Percentiles rank a stretch among this genome's conserved stretches.
phyloP scores from a whole-genome alignment of 257 asterid species.

The Nicotiana tomentosiformis region DNA sequence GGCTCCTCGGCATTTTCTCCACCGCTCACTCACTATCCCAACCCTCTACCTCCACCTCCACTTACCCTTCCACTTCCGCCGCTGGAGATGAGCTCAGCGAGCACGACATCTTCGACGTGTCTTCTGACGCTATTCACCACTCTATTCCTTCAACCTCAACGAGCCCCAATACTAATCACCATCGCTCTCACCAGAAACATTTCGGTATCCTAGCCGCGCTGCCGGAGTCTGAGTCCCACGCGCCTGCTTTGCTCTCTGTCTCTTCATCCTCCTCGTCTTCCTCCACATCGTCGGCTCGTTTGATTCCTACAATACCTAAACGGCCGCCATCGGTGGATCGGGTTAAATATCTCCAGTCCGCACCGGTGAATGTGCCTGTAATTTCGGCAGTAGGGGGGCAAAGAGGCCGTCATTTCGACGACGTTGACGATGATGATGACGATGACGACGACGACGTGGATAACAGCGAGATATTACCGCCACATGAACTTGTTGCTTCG shows the following conservation, averaged over 20 bases:
- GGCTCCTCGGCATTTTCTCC: constrained; percentile 28
- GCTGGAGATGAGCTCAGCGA: constrained; percentile 52
- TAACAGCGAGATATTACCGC: constrained; percentile 37
- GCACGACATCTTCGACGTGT: constrained; percentile 45
- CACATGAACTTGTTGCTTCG: constrained; percentile 56
- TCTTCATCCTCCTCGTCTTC: constrained; percentile 27
- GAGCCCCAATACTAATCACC: constrained; percentile 4
- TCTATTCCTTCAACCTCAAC: constrained; percentile 20
- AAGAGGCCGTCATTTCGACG: constrained; percentile 32
- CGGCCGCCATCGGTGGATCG: constrained; percentile 31
- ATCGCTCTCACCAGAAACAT: constrained; percentile 11
- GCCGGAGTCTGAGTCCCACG: constrained; percentile 27
- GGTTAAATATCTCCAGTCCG: constrained; percentile 37
- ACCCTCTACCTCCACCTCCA: constrained; percentile 2
- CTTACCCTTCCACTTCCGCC: constrained; percentile 20
- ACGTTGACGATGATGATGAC: constrained; percentile 31
- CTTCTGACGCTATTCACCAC: constrained; percentile 24
- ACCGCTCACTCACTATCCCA: neutral
- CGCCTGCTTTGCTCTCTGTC: neutral
- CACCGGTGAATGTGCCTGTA: constrained; percentile 63
- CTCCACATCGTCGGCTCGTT: constrained; percentile 32
- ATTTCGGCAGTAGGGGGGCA: constrained; percentile 35
- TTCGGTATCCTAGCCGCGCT: constrained; percentile 60
- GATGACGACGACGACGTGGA: constrained; percentile 4
- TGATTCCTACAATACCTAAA: constrained; percentile 38